These are phyloP conservation scores for Quercus glauca DNA, from an alignment of 306 rosid genomes.

Conservation along the genomic window DNA sequence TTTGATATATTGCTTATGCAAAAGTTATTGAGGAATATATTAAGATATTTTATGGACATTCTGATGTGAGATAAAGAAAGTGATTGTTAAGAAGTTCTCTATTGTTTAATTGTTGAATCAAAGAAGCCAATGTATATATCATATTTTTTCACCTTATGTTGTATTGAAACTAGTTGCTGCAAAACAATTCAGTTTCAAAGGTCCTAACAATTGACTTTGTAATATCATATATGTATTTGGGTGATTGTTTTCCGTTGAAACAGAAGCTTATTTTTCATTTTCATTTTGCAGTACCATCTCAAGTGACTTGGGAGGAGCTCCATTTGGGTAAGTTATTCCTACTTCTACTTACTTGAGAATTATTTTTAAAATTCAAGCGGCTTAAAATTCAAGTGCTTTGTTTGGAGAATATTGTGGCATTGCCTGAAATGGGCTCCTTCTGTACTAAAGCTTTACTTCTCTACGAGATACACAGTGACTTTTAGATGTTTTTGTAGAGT, in stretches of 20 bases:
- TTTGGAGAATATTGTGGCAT: neutral
- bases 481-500: neutral
- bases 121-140: neutral
- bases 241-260: neutral
- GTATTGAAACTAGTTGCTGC: neutral
- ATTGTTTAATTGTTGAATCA: neutral
- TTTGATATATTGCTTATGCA: neutral
- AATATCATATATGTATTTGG: neutral
- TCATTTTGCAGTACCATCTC: constrained; percentile 72
- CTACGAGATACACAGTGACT: neutral
- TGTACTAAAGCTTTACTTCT: neutral
- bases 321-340: constrained; percentile 70
- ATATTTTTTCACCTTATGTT: neutral
- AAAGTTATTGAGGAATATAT: neutral
- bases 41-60: neutral
- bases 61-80: neutral
- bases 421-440: neutral
- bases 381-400: neutral
- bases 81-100: neutral
- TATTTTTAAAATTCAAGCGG: neutral
- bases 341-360: neutral
- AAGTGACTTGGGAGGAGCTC: constrained; percentile 80
- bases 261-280: neutral
- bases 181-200: neutral
- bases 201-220: neutral